Base-by-base conservation (phyloP, 2,329 filamentous ascomycete species). In the Rosellinia necatrix region DNA sequence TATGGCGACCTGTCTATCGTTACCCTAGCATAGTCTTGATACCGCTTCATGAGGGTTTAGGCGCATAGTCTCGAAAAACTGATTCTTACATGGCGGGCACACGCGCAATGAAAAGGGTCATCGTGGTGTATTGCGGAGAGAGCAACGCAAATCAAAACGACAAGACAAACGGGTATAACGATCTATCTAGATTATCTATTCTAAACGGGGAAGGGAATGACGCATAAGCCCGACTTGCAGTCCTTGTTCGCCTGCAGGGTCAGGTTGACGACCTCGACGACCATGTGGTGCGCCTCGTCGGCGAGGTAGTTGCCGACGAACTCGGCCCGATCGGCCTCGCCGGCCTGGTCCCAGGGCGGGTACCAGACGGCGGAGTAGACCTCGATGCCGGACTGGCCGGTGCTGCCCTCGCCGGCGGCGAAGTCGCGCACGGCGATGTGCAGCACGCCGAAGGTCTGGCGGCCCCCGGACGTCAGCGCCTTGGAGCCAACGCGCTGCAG, bases 401-500 rank as follows among this genome's bases (percentile, higher is more conserved):
- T 49, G 30, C 41, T 50, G 15, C 56, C 53, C 24, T 53, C 57
- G 17, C 34, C 46, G 13, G 41, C 57, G 3, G 3, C 8, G 21
- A 62, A 56, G 35, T 64, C 62, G 17, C 60, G 60, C 35, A 64
- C 58, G 3, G 60, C 54, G 51, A 64, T 59, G 4, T 63, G 60
- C 15, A 64, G 44, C 5, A 54, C 58, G 5, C 62, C 62, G 19
- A 63, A 63, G 1, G 46, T 58, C 9, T 52, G 32, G 1, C 19
- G 22, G 21, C 44, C 44, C 37, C 50, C 58, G 8, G 43, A 54
- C 15, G 27, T 43, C 9, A 62, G 24, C 1, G 57, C 22, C 49
- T 62, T 62, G 10, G 53, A 24, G 1, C 62, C 62, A 5, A 60
- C 46, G 12, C 57, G 57, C 32, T 60, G 58, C 8, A 62, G 43